Evolutionary conservation across 2,329 filamentous ascomycete genomes (phyloP).

Genomic region (Colletotrichum tropicale): DNA sequence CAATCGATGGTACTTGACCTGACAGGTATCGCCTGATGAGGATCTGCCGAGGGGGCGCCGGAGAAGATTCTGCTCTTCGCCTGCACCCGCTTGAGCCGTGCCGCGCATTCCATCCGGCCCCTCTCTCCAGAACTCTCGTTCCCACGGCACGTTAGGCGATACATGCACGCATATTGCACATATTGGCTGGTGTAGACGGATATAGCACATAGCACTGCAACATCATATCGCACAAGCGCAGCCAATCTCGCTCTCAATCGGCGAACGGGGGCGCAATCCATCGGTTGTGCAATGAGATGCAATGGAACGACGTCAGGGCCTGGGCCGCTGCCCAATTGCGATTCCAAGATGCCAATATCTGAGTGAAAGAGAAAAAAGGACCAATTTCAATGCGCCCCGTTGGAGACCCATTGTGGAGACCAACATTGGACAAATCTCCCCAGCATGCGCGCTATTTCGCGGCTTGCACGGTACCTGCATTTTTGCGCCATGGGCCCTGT

Average conservation of each 20-base stretch:
- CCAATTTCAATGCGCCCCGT: conserved; percentile 11
- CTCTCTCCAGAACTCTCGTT: neutral
- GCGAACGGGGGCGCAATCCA: neutral
- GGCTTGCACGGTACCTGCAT: conserved; percentile 18
- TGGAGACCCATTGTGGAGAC: conserved; percentile 2
- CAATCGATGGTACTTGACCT: neutral
- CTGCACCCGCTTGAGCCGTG: conserved; percentile 8
- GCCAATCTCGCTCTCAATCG: neutral
- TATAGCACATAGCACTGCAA: neutral
- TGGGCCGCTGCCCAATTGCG: neutral
- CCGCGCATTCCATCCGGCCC: conserved; percentile 3
- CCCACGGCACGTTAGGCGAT: neutral
- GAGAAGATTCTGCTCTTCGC: neutral
- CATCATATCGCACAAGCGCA: neutral
- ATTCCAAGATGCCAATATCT: neutral
- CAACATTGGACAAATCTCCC: conserved; percentile 10
- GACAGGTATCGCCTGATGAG: neutral
- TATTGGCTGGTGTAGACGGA: neutral
- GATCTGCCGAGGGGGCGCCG: neutral
- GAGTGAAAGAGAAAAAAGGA: neutral
- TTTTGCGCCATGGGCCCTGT: neutral
- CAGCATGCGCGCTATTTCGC: conserved; percentile 7
- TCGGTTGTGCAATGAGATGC: neutral
- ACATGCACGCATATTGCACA: neutral
- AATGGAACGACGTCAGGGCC: neutral